Evolutionary conservation across 176 grass and related monocot genomes (phyloP), one percentile per base, ranked within the genome.

Genomic region (Alopecurus myosuroides): DNA sequence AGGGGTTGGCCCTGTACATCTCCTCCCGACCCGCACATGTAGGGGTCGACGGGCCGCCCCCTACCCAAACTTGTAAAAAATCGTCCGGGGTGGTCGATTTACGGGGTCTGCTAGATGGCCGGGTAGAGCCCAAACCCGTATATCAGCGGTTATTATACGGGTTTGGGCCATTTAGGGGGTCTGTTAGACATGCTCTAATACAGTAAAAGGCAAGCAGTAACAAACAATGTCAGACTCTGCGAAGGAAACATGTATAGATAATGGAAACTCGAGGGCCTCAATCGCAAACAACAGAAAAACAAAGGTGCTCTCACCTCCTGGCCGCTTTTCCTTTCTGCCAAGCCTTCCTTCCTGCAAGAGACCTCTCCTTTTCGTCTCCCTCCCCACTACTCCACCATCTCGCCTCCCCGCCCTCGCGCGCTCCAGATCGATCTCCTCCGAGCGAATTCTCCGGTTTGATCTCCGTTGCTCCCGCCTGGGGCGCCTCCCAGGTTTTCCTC

Each of bases 261-360:
- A 8, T 0, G 5, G 1, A 0, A 70, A 58, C 0, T 0, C 0
- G 0, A 55, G 75, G 80, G 36, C 13, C 36, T 23, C 7, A 63
- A 26, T 2, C 4, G 50, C 34, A 70, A 85, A 70, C 41, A 18
- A 3, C 51, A n/a, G 36, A 26, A 58, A 83, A 57, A 77, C 62
- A 45, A 77, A 33, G 82, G 62, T 23, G 83, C 23, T 19, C 83
- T 45, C 74, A 6, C 50, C 50, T 85, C 20, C 26, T 78, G 63
- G 36, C 62, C 49, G 49, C 84, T 86, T 80, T 72, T 86, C 69
- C 55, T 45, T 74, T 73, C 87, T 88, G 50, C 34, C 26, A 37
- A 72, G 65, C 77, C 41, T 80, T 10, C 12, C 20, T 39, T 58
- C 70, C 2, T 31, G 30, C 62, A 35, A 35, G 7, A 64, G 61